Conservation (phyloP, 1,284 basidiomycete genomes). For the Pyrrhoderma noxium region DNA sequence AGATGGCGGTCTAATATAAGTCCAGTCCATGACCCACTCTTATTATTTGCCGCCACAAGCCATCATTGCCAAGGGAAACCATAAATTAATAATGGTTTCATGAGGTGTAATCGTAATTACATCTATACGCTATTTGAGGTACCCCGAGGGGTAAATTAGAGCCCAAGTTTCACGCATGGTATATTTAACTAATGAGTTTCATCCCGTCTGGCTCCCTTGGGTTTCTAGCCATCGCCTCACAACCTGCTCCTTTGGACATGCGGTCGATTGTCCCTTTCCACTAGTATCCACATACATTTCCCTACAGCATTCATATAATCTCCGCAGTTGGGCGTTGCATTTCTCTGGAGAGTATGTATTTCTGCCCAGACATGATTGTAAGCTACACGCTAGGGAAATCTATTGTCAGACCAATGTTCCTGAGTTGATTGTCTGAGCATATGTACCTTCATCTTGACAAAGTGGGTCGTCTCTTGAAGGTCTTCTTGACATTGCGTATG, state of each 20-base stretch:
- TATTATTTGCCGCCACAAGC: too few species aligned
- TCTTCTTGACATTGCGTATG: too few species aligned
- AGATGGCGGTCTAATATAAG: slow-evolving; percentile 51
- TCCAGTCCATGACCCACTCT: slow-evolving; percentile 22
- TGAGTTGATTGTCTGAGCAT: not conserved
- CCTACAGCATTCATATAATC: slow-evolving; percentile 53
- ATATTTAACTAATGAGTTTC: too few species aligned
- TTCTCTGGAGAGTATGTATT: slow-evolving; percentile 59
- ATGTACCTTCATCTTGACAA: slow-evolving; percentile 29
- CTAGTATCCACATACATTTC: slow-evolving; percentile 41
- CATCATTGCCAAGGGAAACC: too few species aligned
- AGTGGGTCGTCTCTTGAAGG: slow-evolving; percentile 4
- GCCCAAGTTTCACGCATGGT: too few species aligned
- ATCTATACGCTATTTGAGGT: too few species aligned
- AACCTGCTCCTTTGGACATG: slow-evolving; percentile 51
- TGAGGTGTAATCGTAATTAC: too few species aligned
- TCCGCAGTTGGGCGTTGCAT: slow-evolving; percentile 45
- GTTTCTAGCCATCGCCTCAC: slow-evolving; percentile 54
- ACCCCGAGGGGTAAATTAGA: too few species aligned
- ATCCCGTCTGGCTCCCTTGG: slow-evolving; percentile 27
- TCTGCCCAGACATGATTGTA: slow-evolving; percentile 55
- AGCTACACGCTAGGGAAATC: slow-evolving; percentile 43
- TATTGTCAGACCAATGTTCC: not conserved
- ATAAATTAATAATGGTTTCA: too few species aligned
- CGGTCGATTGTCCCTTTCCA: slow-evolving; percentile 45